phyloP scores from a whole-genome alignment of 2,329 filamentous ascomycete genomes.

The Colletotrichum echinochloae region DNA sequence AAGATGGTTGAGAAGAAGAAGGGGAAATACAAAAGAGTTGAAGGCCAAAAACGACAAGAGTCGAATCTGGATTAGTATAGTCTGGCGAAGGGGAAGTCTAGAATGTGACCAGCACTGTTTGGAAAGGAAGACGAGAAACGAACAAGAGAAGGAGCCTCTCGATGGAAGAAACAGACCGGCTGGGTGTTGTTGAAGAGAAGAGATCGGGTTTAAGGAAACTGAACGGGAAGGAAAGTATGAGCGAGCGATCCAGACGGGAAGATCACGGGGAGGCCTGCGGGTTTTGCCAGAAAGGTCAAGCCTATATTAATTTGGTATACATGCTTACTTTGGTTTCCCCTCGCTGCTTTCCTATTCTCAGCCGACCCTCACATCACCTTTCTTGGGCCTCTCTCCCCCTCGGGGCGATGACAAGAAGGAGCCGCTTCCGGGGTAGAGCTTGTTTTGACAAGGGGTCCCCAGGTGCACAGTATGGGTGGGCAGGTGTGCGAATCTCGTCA shows the following conservation, averaged over 20 bases:
- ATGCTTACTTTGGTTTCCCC: constrained; percentile 13
- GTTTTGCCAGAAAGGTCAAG: constrained; percentile 27
- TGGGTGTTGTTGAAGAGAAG: not conserved
- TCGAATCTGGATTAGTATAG: constrained; percentile 37
- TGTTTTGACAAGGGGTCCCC: constrained; percentile 35
- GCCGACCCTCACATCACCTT: not conserved
- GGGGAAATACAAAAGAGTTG: constrained; percentile 18
- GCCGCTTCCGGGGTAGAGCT: constrained; percentile 31
- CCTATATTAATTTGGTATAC: constrained; percentile 39
- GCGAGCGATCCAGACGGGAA: constrained; percentile 37
- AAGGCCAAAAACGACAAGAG: constrained; percentile 39
- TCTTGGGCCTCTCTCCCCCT: constrained; percentile 5
- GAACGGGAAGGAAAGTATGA: constrained; percentile 37
- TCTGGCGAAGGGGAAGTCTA: not conserved
- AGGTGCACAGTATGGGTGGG: not conserved
- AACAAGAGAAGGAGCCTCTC: constrained; percentile 12
- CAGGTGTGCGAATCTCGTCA: not conserved
- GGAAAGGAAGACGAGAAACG: constrained; percentile 23
- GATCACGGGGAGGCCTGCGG: constrained; percentile 33
- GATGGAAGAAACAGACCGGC: constrained; percentile 35
- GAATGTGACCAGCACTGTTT: constrained; percentile 38
- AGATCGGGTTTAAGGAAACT: not conserved
- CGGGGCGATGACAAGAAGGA: constrained; percentile 30
- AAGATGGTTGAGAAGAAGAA: constrained; percentile 44
- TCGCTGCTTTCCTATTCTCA: not conserved